A percentile compares a stretch with the other conserved stretches of the same genome.
phyloP scores from a whole-genome alignment of 83 land plant species.

The Thuja plicata region DNA sequence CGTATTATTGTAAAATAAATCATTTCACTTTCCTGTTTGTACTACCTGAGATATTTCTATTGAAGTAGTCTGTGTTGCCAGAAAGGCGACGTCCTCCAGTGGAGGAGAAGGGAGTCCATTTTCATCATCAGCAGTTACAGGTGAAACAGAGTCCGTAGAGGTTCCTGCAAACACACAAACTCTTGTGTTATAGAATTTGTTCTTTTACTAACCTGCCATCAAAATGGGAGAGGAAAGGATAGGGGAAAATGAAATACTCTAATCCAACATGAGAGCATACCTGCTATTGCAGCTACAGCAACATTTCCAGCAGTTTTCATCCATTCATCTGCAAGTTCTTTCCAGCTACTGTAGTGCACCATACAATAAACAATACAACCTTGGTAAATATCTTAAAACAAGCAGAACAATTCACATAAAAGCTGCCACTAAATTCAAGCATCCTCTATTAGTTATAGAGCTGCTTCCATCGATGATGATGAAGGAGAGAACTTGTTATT shows the following conservation, averaged over 20 bases:
- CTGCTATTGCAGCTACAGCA: conserved; percentile 21
- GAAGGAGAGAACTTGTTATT: background rate
- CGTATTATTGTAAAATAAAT: background rate
- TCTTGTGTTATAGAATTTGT: background rate
- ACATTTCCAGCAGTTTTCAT: conserved; percentile 19
- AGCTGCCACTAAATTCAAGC: background rate
- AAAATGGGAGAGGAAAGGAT: background rate
- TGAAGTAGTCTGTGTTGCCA: conserved; percentile 36
- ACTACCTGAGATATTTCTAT: conserved; percentile 60
- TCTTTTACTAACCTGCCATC: background rate
- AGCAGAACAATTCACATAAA: background rate
- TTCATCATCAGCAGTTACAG: conserved; percentile 38
- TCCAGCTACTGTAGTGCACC: conserved; percentile 55
- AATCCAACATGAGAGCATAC: background rate
- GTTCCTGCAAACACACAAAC: conserved; percentile 19
- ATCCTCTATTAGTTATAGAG: background rate
- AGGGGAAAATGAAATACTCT: background rate
- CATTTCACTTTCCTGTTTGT: background rate
- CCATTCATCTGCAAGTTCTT: conserved; percentile 56
- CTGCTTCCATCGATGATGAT: too few species aligned
- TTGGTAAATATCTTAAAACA: background rate
- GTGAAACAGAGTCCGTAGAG: conserved; percentile 50
- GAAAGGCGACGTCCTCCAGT: conserved; percentile 59
- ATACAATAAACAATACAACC: background rate
- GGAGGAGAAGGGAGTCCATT: conserved; percentile 84